phyloP scores from a whole-genome alignment of 441 rosid genomes.

The Populus hybrid region DNA sequence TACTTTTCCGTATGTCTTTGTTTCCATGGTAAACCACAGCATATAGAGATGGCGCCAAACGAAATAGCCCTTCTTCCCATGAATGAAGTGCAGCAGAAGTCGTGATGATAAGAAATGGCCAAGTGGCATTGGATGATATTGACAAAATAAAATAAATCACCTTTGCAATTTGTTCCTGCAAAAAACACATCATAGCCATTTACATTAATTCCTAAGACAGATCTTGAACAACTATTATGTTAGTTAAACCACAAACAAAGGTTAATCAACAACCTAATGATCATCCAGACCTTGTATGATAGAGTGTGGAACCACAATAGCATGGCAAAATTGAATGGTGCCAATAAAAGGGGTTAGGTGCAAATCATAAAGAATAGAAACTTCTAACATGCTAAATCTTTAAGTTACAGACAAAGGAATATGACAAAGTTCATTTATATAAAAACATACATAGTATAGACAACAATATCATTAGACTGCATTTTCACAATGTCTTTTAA shows the following conservation, averaged over 20 bases:
- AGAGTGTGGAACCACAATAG: background rate
- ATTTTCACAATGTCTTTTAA: background rate
- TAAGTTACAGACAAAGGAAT: no score
- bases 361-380: no score
- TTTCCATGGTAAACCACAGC: slow-evolving; percentile 47
- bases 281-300: background rate
- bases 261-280: background rate
- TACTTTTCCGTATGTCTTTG: slow-evolving; percentile 34
- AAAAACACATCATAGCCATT: slow-evolving; percentile 2
- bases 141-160: slow-evolving; percentile 42
- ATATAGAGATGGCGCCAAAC: slow-evolving; percentile 34
- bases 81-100: slow-evolving; percentile 35
- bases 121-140: slow-evolving; percentile 23
- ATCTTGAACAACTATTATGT: no score
- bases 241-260: no score
- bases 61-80: slow-evolving; percentile 53
- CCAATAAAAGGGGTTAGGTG: background rate
- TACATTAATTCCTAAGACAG: background rate
- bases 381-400: no score
- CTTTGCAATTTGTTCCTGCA: slow-evolving; percentile 50
- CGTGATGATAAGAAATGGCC: slow-evolving; percentile 53
- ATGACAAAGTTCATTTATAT: no score
- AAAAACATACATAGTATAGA: no score
- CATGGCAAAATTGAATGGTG: background rate
- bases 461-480: background rate